Evolutionary conservation across 2,329 filamentous ascomycete species (phyloP).

Genomic region (Dendryphion nanum): DNA sequence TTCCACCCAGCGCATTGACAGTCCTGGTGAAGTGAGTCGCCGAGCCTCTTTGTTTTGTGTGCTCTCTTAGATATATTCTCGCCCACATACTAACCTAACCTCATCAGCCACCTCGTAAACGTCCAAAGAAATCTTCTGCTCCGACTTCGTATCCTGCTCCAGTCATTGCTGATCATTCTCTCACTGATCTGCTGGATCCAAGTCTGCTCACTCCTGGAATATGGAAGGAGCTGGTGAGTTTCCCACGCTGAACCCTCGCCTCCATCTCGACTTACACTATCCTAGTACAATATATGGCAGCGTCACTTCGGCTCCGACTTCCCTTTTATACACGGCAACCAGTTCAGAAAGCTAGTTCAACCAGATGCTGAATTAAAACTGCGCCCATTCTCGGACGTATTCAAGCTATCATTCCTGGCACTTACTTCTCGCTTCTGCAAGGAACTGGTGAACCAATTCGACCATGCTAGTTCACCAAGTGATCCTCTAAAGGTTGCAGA

Average conservation of each 20-base stretch:
- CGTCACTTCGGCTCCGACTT: slow-evolving; percentile 71
- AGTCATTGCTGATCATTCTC: not conserved
- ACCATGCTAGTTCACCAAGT: slow-evolving; percentile 49
- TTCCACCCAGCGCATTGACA: too few relatives aligned
- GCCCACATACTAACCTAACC: too few relatives aligned
- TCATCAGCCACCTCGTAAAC: not conserved
- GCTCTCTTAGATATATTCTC: too few relatives aligned
- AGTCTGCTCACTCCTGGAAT: slow-evolving; percentile 62
- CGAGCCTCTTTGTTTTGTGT: too few relatives aligned
- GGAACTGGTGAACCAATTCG: slow-evolving; percentile 55
- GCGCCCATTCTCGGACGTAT: slow-evolving; percentile 43
- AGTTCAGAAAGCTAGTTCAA: slow-evolving; percentile 53
- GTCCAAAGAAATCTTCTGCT: not conserved
- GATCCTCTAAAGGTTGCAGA: slow-evolving; percentile 61
- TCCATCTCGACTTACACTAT: slow-evolving; percentile 5
- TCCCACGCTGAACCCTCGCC: not conserved
- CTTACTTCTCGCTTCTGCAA: slow-evolving; percentile 68
- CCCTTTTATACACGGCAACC: slow-evolving; percentile 67
- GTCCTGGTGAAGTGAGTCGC: too few relatives aligned
- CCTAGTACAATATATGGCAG: slow-evolving; percentile 64
- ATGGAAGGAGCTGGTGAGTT: slow-evolving; percentile 61
- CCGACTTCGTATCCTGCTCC: not conserved
- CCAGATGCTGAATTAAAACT: slow-evolving; percentile 36
- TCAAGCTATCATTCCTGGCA: slow-evolving; percentile 66
- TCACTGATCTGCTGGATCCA: slow-evolving; percentile 49